Percentiles rank a stretch among this genome's conserved stretches.
phyloP scores from a whole-genome alignment of 2,329 filamentous ascomycete species.

The Mycocentrospora acerina region DNA sequence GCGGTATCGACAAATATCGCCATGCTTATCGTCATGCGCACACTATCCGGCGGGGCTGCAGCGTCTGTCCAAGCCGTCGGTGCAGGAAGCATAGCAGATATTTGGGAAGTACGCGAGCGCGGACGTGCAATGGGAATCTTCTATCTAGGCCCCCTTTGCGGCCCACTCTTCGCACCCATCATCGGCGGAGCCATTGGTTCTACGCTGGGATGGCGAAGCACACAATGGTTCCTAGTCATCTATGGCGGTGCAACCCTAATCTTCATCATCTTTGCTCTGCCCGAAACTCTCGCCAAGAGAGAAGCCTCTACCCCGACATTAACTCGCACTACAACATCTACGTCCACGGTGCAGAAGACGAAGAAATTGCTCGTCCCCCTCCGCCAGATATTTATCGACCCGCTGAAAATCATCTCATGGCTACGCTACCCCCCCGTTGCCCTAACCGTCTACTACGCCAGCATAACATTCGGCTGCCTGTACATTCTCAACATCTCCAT shows the following conservation, averaged over 20 bases:
- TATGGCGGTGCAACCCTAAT: constrained; percentile 38
- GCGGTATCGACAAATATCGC: constrained; percentile 39
- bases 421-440: constrained; percentile 42
- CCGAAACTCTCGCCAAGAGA: constrained; percentile 34
- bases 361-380: constrained; percentile 27
- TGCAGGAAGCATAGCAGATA: constrained; percentile 41
- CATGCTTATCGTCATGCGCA: constrained; percentile 41
- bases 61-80: constrained; percentile 43
- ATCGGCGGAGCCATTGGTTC: constrained; percentile 40
- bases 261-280: constrained; percentile 37
- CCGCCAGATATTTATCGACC: constrained; percentile 43
- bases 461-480: constrained; percentile 42
- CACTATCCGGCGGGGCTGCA: constrained; percentile 40
- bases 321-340: constrained; percentile 31
- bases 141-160: constrained; percentile 43
- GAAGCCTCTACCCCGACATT: constrained; percentile 1
- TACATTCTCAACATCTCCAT: constrained; percentile 46
- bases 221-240: constrained; percentile 43
- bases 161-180: constrained; percentile 42
- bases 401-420: constrained; percentile 41
- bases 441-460: constrained; percentile 44
- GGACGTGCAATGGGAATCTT: constrained; percentile 44
- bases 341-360: constrained; percentile 37
- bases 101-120: constrained; percentile 42
- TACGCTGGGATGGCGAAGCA: constrained; percentile 40